Base-by-base conservation (phyloP, 1,284 basidiomycete genomes). In the Moesziomyces sp. region DNA sequence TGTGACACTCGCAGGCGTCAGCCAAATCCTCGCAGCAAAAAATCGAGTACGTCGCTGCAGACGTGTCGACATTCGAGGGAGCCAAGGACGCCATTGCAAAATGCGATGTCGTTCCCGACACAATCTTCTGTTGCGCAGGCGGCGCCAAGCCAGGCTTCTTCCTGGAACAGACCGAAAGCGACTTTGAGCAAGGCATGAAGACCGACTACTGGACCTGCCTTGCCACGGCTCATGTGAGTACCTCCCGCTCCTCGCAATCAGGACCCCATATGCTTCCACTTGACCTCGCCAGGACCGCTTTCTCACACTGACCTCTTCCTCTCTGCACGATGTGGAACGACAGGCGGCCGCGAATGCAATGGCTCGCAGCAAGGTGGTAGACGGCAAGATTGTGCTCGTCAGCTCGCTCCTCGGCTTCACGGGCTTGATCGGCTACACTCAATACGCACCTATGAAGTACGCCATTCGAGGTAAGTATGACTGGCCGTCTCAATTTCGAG, bases 401-500 rank as follows among this genome's bases (percentile, higher is more conserved):
- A 91, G 91, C 9, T 94, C 93, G 0, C 88, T 91, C n/a, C 84
- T 96, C 16, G 92, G 91, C 0, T 90, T 91, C 74, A 91, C 94
- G 86, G 89, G 90, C 1, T 88, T 97, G 52, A 86, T 92, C 18
- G 95, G 96, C 0, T 98, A 92, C 79, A 87, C 91, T 4, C 88
- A 91, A 2, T 98, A 99, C 83, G 87, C 92, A 1, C 93, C 95
- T 0, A 92, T 90, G 50, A 98, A 97, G 84, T 91, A 92, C 77
- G 96, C 96, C 11, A 85, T 97, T 16, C 87, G 94, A 86, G 94
- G 93, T 92, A 65, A 35, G 76, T 65, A 28, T 42, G 18, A 21
- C 28, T 14, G 7, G 30, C 28, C 34, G 35, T 14, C 28, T 34
- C 26, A 77, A 51, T 81, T 62, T 42, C 18, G 11, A 30, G 23